Conservation (phyloP, 176 grass and related monocot species). For the Oryza rufipogon region DNA sequence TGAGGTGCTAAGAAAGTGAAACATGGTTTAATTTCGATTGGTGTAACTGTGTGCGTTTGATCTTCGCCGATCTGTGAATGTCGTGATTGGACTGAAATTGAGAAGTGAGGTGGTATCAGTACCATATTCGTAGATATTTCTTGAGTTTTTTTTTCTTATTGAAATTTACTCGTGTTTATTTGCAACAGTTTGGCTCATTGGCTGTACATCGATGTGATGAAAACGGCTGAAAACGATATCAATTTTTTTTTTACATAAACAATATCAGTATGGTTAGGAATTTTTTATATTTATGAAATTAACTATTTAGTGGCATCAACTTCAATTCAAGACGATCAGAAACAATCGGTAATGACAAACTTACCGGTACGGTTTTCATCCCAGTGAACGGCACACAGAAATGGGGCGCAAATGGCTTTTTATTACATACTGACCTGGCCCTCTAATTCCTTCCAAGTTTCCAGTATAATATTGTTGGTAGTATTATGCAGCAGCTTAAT, state of each 20-base stretch:
- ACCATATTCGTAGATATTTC: not conserved
- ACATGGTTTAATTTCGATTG: not conserved
- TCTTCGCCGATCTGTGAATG: not conserved
- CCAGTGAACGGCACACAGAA: not conserved
- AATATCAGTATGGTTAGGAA: no score
- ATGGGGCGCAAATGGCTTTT: not conserved
- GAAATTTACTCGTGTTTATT: not conserved
- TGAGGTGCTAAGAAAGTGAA: not conserved
- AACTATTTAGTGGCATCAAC: no score
- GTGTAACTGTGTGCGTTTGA: not conserved
- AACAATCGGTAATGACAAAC: no score
- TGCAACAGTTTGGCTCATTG: not conserved
- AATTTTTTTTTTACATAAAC: no score
- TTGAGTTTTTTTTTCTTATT: no score
- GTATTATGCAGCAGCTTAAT: not conserved
- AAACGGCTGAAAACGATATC: no score
- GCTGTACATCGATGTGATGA: not conserved
- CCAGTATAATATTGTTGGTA: not conserved
- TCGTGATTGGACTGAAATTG: not conserved
- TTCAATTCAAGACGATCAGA: no score
- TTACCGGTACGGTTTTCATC: no score
- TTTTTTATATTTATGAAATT: no score
- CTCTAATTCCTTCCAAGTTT: no score
- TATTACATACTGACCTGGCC: no score
- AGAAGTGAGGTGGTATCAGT: not conserved